Percentiles rank a stretch among this genome's conserved stretches.
phyloP scores from a whole-genome alignment of 2,329 filamentous ascomycete species.

The Magnaporthiopsis incrustans region DNA sequence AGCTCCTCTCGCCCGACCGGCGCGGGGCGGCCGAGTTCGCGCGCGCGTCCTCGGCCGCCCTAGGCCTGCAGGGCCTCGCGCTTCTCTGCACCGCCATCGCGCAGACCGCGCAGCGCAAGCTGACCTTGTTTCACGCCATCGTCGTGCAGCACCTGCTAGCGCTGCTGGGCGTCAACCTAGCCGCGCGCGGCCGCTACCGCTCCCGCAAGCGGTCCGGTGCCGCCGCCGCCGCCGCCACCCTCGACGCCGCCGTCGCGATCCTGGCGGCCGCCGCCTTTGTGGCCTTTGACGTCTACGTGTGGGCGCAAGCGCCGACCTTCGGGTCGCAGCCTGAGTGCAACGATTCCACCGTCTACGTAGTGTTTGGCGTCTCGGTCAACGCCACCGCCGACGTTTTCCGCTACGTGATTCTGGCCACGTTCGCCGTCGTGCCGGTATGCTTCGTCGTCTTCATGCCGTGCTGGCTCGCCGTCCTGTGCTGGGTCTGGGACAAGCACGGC shows the following conservation, averaged over 20 bases:
- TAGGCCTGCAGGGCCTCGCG: slow-evolving; percentile 12
- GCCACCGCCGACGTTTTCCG: slow-evolving; percentile 2
- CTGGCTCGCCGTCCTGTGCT: neutral
- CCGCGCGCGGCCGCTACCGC: slow-evolving; percentile 10
- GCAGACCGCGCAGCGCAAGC: slow-evolving; percentile 8
- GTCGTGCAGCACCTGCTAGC: slow-evolving; percentile 13
- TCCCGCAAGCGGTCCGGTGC: neutral
- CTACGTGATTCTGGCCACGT: slow-evolving; percentile 3
- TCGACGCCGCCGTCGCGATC: slow-evolving; percentile 5
- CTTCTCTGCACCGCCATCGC: slow-evolving; percentile 12
- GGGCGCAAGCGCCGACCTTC: slow-evolving; percentile 12
- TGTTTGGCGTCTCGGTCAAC: slow-evolving; percentile 13
- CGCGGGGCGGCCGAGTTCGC: slow-evolving; percentile 18
- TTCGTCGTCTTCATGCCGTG: slow-evolving; percentile 1
- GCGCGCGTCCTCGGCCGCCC: slow-evolving; percentile 9
- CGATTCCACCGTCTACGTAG: slow-evolving; percentile 13
- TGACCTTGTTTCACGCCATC: slow-evolving; percentile 13
- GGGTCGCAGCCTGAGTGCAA: slow-evolving; percentile 14
- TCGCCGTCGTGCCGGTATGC: neutral
- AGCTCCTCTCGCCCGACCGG: slow-evolving; percentile 16
- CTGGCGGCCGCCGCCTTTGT: slow-evolving; percentile 11
- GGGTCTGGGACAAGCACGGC: neutral
- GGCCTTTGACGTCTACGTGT: slow-evolving; percentile 13
- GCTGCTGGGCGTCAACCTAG: slow-evolving; percentile 13
- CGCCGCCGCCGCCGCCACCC: neutral